These are phyloP conservation scores for Pyrus hybrid DNA, from an alignment of 331 rosid genomes.

Conservation along the genomic window DNA sequence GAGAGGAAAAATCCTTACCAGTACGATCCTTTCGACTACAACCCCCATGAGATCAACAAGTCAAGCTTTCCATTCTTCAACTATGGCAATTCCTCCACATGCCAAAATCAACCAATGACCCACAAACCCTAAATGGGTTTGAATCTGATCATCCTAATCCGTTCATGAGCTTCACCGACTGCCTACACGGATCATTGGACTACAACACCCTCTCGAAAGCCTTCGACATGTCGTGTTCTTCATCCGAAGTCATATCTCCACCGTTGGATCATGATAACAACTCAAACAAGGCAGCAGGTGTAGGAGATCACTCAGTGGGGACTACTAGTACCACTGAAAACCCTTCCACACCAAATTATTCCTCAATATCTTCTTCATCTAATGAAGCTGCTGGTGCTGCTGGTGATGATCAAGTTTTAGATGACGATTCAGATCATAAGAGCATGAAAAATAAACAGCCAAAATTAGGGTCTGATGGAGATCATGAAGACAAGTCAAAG, in stretches of 20 bases:
- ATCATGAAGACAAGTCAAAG: conserved; percentile 48
- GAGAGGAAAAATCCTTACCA: conserved; percentile 23
- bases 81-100: conserved; percentile 11
- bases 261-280: conserved; percentile 30
- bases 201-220: conserved; percentile 68
- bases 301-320: conserved; percentile 22
- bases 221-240: conserved; percentile 79
- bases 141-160: conserved; percentile 31
- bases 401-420: neutral
- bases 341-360: conserved; percentile 53
- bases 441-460: conserved; percentile 45
- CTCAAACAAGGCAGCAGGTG: conserved; percentile 8
- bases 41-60: conserved; percentile 37
- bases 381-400: conserved; percentile 43
- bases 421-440: conserved; percentile 33
- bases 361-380: conserved; percentile 65
- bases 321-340: conserved; percentile 20
- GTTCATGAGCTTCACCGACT: conserved; percentile 56
- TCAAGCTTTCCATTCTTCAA: conserved; percentile 37
- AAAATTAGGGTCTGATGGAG: conserved; percentile 26
- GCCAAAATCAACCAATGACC: conserved; percentile 3
- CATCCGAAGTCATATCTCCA: conserved; percentile 53
- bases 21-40: conserved; percentile 47
- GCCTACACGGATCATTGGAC: conserved; percentile 64
- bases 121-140: conserved; percentile 24